Evolutionary conservation across 1,284 basidiomycete genomes (phyloP).

Genomic region (Ganoderma lingzhi): DNA sequence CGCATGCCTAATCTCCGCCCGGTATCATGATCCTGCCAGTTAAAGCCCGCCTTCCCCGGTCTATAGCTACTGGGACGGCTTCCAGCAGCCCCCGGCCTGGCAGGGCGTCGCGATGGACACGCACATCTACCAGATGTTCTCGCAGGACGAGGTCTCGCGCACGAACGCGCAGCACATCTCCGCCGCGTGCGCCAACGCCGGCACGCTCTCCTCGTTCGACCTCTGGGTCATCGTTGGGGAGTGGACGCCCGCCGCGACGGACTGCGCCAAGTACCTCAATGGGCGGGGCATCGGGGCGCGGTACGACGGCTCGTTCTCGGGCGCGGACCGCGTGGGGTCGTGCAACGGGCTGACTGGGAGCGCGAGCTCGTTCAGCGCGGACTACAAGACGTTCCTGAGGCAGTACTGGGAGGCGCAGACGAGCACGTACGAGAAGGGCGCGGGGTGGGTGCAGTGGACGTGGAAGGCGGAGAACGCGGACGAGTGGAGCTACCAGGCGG

Average conservation of each 20-base stretch:
- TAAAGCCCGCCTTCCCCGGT: not conserved
- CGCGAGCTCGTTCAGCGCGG: conserved; percentile 73
- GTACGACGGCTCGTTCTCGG: conserved; percentile 82
- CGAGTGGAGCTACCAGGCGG: conserved; percentile 82
- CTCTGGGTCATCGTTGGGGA: conserved; percentile 86
- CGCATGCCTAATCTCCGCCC: not conserved
- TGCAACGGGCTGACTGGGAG: conserved; percentile 80
- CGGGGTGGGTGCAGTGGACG: conserved; percentile 80
- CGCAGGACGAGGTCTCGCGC: conserved; percentile 58
- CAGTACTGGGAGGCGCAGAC: conserved; percentile 83
- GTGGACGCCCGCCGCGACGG: conserved; percentile 85
- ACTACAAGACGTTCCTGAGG: conserved; percentile 86
- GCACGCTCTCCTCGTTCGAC: conserved; percentile 59
- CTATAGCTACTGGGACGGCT: conserved; percentile 72
- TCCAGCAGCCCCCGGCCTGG: conserved; percentile 64
- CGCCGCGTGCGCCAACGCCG: conserved; percentile 63
- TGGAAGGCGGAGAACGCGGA: conserved; percentile 71
- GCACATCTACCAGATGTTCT: conserved; percentile 87
- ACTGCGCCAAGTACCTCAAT: conserved; percentile 83
- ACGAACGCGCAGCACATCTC: conserved; percentile 69
- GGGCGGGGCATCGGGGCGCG: conserved; percentile 69
- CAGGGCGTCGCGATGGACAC: conserved; percentile 85
- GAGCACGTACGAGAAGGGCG: conserved; percentile 66
- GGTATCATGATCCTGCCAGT: not conserved
- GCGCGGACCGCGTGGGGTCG: conserved; percentile 72